phyloP scores from a whole-genome alignment of 2,329 filamentous ascomycete species.

The Ascochyta koolunga region DNA sequence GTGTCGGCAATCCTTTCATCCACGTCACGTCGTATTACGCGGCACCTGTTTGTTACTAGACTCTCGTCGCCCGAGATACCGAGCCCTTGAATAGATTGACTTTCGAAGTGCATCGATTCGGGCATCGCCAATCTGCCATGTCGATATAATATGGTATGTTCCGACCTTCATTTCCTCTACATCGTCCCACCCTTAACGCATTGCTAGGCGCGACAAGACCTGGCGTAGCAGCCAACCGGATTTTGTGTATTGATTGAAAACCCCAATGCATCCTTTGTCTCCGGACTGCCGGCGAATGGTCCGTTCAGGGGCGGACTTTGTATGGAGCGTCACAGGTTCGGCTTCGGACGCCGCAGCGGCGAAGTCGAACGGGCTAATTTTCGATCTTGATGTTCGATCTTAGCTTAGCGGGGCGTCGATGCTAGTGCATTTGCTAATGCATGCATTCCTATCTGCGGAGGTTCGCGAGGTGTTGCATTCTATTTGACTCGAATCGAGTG shows the following conservation, averaged over 20 bases:
- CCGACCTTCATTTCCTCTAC: not conserved
- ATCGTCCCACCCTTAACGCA: no score
- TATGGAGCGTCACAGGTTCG: not conserved
- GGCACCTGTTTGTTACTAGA: not conserved
- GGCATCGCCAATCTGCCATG: not conserved
- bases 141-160: not conserved
- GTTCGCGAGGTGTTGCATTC: not conserved
- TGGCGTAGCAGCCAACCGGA: no score
- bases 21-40: not conserved
- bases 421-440: conserved; percentile 7
- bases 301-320: no score
- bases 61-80: not conserved
- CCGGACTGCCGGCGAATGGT: no score
- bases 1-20: not conserved
- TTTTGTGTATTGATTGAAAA: no score
- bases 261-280: no score
- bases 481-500: not conserved
- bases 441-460: not conserved
- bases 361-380: not conserved
- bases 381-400: conserved; percentile 7
- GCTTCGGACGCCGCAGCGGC: not conserved
- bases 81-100: not conserved
- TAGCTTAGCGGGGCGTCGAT: conserved; percentile 5
- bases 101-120: no score
- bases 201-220: no score